Percentiles rank a stretch among this genome's conserved stretches.
phyloP scores from a whole-genome alignment of 1,284 basidiomycete species.

The Cutaneotrichosporon cavernicola region DNA sequence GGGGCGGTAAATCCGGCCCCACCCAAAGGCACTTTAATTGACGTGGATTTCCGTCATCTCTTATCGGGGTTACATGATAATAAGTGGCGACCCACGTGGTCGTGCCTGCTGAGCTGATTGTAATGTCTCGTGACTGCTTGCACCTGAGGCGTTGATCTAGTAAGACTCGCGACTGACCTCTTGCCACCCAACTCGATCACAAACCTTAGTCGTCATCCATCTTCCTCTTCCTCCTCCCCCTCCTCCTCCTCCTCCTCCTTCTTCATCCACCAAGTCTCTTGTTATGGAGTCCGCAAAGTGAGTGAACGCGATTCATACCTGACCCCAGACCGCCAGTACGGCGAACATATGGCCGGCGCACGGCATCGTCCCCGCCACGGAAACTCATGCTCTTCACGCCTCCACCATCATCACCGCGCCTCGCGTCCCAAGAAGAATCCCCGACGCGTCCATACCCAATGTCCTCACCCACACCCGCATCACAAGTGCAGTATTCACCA shows the following conservation, averaged over 20 bases:
- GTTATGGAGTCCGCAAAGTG: conserved; percentile 2
- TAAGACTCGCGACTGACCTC: neutral
- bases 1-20: neutral
- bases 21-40: neutral
- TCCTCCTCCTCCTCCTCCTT: neutral
- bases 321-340: conserved; percentile 32
- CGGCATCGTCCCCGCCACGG: conserved; percentile 14
- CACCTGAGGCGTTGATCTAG: neutral
- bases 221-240: neutral
- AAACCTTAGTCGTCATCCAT: neutral
- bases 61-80: too few relatives aligned
- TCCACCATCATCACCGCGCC: conserved; percentile 10
- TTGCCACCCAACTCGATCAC: neutral
- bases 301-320: neutral
- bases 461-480: conserved; percentile 1
- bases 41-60: neutral
- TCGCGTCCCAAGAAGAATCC: neutral
- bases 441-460: conserved; percentile 1
- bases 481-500: neutral
- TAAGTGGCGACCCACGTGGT: neutral
- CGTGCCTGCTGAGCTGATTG: neutral
- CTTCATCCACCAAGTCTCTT: neutral
- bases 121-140: neutral
- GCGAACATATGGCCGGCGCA: conserved; percentile 39
- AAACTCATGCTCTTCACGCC: conserved; percentile 10